These are phyloP conservation scores for Hydnum rufescens DNA, from an alignment of 768 basidiomycete species.

Conservation along the genomic window DNA sequence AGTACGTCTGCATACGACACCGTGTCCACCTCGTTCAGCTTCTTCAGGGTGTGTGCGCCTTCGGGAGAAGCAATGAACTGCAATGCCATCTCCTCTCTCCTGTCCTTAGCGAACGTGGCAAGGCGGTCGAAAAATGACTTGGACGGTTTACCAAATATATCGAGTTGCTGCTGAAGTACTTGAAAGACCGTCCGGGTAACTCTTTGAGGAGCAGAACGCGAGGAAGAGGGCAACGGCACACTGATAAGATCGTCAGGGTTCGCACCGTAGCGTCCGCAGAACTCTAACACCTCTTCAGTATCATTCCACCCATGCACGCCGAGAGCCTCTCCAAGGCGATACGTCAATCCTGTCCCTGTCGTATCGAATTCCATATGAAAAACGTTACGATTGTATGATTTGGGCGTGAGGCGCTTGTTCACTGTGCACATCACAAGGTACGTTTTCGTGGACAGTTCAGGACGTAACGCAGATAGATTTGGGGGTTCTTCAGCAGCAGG, in stretches of 20 bases:
- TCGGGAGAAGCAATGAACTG: constrained; percentile 89
- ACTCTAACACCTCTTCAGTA: constrained; percentile 63
- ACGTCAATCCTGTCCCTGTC: constrained; percentile 78
- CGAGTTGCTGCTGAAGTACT: constrained; percentile 86
- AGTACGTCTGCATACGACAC: constrained; percentile 84
- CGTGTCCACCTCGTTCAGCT: constrained; percentile 84
- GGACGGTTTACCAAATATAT: constrained; percentile 87
- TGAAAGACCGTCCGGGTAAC: constrained; percentile 94
- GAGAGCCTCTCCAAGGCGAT: constrained; percentile 90
- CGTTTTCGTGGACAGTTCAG: constrained; percentile 74
- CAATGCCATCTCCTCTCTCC: constrained; percentile 57
- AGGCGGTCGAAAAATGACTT: constrained; percentile 91
- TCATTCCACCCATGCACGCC: constrained; percentile 99
- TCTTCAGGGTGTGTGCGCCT: constrained; percentile 84
- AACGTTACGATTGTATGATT: constrained; percentile 94
- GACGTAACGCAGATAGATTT: constrained; percentile 34
- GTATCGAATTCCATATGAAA: constrained; percentile 97
- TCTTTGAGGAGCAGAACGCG: constrained; percentile 37
- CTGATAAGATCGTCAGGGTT: constrained; percentile 63
- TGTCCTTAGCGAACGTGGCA: constrained; percentile 46
- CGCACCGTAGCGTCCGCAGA: constrained; percentile 83
- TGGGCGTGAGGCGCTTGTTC: constrained; percentile 83
- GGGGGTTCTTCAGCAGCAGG: constrained; percentile 21
- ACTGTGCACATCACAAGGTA: constrained; percentile 87
- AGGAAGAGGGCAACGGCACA: constrained; percentile 40